Evolutionary conservation across 2,329 filamentous ascomycete species (phyloP).

Genomic region (Calonectria pteridis): DNA sequence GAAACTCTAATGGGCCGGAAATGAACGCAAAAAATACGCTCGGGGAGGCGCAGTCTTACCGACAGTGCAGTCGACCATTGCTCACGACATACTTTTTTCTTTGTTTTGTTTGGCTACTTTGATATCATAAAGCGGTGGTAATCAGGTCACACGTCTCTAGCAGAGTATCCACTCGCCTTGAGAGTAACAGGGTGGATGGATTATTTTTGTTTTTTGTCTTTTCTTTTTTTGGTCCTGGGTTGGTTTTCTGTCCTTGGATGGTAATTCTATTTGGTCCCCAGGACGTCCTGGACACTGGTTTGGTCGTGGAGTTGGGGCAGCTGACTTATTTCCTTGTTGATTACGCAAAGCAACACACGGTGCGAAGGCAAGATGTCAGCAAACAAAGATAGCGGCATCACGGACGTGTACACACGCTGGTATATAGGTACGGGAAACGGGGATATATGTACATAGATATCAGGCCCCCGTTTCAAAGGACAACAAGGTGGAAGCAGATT

Average conservation of each 20-base stretch:
- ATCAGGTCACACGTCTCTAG: conserved; percentile 28
- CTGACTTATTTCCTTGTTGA: neutral
- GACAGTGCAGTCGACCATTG: neutral
- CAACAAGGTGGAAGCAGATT: neutral
- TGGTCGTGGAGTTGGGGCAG: conserved; percentile 36
- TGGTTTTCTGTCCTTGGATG: neutral
- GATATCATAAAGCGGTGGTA: conserved; percentile 17
- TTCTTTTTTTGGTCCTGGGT: neutral
- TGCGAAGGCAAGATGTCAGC: neutral
- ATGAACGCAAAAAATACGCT: conserved; percentile 23
- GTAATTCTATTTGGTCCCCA: conserved; percentile 9
- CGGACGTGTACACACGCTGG: neutral
- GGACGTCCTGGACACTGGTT: conserved; percentile 18
- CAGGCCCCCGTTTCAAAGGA: neutral
- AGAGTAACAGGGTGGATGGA: neutral
- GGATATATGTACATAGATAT: neutral
- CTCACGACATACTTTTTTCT: conserved; percentile 20
- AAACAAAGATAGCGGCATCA: neutral
- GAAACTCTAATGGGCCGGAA: conserved; percentile 26
- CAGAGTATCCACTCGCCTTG: conserved; percentile 7
- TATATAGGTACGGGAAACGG: neutral
- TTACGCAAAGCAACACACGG: conserved; percentile 5
- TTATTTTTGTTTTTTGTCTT: neutral
- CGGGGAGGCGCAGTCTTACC: neutral
- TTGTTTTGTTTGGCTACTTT: conserved; percentile 19